phyloP scores from a whole-genome alignment of 305 asterid species.

The Fraxinus albicans region DNA sequence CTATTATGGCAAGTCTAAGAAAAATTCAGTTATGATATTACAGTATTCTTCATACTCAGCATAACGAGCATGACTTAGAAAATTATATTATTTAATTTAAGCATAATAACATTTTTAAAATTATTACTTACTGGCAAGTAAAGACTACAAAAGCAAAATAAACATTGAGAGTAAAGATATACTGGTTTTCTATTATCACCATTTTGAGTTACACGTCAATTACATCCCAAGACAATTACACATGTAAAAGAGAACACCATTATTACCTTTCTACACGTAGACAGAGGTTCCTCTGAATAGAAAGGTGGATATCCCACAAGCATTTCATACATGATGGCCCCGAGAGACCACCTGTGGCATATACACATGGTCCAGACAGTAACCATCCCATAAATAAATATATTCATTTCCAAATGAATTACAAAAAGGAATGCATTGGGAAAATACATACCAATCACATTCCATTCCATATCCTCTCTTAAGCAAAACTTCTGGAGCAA shows the following conservation, averaged over 20 bases:
- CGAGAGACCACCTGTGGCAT: constrained; percentile 86
- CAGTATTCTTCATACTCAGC: neutral
- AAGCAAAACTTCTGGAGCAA: constrained; percentile 88
- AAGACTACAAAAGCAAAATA: neutral
- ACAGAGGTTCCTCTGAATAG: constrained; percentile 95
- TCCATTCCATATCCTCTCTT: constrained; percentile 95
- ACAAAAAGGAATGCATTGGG: constrained; percentile 1
- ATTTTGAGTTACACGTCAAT: neutral
- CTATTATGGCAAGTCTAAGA: neutral
- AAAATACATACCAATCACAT: constrained; percentile 76
- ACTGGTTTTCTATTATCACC: neutral
- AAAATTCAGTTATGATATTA: neutral
- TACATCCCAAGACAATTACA: constrained; percentile 2
- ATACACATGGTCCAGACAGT: constrained; percentile 20
- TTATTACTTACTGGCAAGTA: neutral
- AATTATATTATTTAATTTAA: neutral
- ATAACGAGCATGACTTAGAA: neutral
- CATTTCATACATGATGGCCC: constrained; percentile 96
- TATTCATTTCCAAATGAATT: constrained; percentile 12
- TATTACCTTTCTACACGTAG: constrained; percentile 91
- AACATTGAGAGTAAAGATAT: neutral
- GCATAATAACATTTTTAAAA: neutral
- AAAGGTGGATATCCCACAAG: constrained; percentile 95
- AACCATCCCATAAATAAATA: constrained; percentile 15
- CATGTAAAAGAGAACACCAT: neutral